phyloP scores from a whole-genome alignment of 2,329 filamentous ascomycete species.

The Colletotrichum zoysiae region DNA sequence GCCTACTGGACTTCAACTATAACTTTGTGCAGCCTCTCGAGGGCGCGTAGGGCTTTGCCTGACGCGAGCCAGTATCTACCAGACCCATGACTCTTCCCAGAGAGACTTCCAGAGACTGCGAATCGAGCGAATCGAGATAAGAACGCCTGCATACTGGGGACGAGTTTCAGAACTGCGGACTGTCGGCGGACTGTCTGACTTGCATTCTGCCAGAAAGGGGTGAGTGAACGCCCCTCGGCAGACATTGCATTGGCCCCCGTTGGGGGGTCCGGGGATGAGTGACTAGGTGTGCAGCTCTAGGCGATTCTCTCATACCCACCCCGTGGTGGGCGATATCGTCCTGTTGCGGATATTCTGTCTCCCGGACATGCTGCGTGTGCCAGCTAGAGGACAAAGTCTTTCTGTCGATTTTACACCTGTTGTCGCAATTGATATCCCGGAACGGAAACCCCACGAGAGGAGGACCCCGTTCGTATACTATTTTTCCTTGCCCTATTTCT shows the following conservation, averaged over 20 bases:
- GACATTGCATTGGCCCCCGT: constrained; percentile 28
- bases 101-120: background rate
- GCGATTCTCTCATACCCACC: constrained; percentile 25
- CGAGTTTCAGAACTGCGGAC: constrained; percentile 29
- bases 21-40: constrained; percentile 69
- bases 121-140: background rate
- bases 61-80: background rate
- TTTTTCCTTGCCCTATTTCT: background rate
- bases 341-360: constrained; percentile 9
- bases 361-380: constrained; percentile 10
- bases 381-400: constrained; percentile 6
- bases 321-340: constrained; percentile 29
- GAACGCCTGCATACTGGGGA: constrained; percentile 15
- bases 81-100: background rate
- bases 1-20: constrained; percentile 84
- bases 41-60: constrained; percentile 55
- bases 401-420: constrained; percentile 22
- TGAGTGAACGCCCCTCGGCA: constrained; percentile 40
- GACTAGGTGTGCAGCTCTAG: constrained; percentile 39
- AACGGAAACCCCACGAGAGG: constrained; percentile 15
- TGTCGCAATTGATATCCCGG: constrained; percentile 24
- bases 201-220: constrained; percentile 30
- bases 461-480: constrained; percentile 17
- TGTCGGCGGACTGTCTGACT: constrained; percentile 5
- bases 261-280: constrained; percentile 38